These are phyloP conservation scores for Solanum tacnaense DNA, from an alignment of 257 asterid genomes.

Conservation along the genomic window DNA sequence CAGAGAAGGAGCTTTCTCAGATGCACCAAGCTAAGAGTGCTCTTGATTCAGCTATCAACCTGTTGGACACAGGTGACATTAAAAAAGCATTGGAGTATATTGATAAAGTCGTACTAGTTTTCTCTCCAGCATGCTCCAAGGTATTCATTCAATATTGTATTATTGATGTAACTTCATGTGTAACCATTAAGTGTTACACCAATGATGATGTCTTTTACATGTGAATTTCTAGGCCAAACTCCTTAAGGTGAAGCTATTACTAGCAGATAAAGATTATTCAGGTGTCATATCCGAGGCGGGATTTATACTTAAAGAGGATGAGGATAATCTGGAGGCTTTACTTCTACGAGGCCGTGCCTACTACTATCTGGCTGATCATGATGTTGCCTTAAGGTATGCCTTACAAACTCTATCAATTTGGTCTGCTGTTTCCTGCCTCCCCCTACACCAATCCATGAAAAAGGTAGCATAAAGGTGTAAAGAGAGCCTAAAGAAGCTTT, in stretches of 20 bases:
- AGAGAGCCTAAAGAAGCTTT: not conserved
- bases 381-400: constrained; percentile 66
- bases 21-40: constrained; percentile 65
- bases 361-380: constrained; percentile 91
- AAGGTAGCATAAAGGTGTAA: not conserved
- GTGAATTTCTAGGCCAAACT: constrained; percentile 59
- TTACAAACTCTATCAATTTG: not conserved
- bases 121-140: constrained; percentile 87
- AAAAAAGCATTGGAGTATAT: constrained; percentile 59
- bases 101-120: constrained; percentile 77
- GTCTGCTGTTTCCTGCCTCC: not conserved
- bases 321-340: constrained; percentile 71
- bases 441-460: not conserved
- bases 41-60: constrained; percentile 50
- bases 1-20: constrained; percentile 86
- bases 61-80: constrained; percentile 59
- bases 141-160: constrained; percentile 19
- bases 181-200: not conserved
- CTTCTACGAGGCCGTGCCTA: constrained; percentile 90
- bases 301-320: constrained; percentile 82
- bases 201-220: not conserved
- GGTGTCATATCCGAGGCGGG: constrained; percentile 79
- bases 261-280: constrained; percentile 68
- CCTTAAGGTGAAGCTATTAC: constrained; percentile 54
- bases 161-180: not conserved